Conservation (phyloP, 164 flowering plant species). For the Piper betle region DNA sequence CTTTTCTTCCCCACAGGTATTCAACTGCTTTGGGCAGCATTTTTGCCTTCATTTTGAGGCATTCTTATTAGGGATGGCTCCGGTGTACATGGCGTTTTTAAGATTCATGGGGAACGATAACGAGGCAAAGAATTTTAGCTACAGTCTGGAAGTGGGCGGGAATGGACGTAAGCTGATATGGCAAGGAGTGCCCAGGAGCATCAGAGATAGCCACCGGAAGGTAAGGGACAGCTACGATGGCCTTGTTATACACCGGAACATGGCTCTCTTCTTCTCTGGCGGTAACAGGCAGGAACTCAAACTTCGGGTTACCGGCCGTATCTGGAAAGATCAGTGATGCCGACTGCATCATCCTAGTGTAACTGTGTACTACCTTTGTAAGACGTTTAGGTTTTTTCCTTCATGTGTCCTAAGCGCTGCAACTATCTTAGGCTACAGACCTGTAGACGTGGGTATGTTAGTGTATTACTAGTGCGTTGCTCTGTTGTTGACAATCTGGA, state of each 20-base stretch:
- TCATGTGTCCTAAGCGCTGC: too few relatives aligned
- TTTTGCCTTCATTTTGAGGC: slow-evolving; percentile 77
- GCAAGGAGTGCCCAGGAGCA: slow-evolving; percentile 73
- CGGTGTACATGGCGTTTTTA: slow-evolving; percentile 65
- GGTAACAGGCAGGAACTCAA: slow-evolving; percentile 49
- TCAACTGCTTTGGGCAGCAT: slow-evolving; percentile 51
- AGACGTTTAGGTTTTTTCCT: too few relatives aligned
- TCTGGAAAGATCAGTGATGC: slow-evolving; percentile 44
- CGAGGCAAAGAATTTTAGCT: slow-evolving; percentile 51
- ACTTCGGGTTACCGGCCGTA: slow-evolving; percentile 53
- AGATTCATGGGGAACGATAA: slow-evolving; percentile 70
- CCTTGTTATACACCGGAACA: slow-evolving; percentile 43
- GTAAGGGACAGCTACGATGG: slow-evolving; percentile 68
- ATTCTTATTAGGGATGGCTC: slow-evolving; percentile 44
- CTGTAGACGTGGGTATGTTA: too few relatives aligned
- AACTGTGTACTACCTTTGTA: background rate
- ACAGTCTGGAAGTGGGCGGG: slow-evolving; percentile 58
- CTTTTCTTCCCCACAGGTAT: slow-evolving; percentile 36
- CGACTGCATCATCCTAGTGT: background rate
- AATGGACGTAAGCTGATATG: slow-evolving; percentile 48
- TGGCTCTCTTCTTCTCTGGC: slow-evolving; percentile 52
- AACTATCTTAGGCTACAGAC: too few relatives aligned
- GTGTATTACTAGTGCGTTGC: too few relatives aligned
- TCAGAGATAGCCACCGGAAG: slow-evolving; percentile 50
- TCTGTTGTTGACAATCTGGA: too few relatives aligned